Evolutionary conservation across 192 early-diverging fungal genomes (phyloP).

Genomic region (Coemansia sp.): DNA sequence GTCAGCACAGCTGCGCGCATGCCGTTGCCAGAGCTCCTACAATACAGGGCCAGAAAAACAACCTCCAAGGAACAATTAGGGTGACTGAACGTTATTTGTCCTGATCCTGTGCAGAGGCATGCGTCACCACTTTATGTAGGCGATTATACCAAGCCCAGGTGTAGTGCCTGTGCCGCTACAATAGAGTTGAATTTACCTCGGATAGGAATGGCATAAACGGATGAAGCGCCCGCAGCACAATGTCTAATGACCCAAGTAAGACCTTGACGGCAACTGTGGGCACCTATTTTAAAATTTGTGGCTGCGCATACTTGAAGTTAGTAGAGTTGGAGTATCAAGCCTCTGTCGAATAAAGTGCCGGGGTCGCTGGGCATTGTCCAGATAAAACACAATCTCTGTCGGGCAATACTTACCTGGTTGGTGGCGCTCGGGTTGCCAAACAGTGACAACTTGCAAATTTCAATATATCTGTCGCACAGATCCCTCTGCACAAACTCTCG

Average conservation of each 20-base stretch:
- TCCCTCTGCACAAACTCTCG: slow-evolving; percentile 88
- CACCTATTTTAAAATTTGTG: slow-evolving; percentile 19
- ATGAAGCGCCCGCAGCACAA: slow-evolving; percentile 75
- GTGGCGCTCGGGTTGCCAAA: slow-evolving; percentile 57
- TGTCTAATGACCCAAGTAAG: slow-evolving; percentile 41
- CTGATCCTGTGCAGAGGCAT: slow-evolving; percentile 1
- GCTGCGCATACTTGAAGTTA: background rate
- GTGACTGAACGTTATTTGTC: background rate
- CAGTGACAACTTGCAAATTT: slow-evolving; percentile 79
- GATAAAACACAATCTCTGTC: background rate
- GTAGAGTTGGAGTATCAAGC: background rate
- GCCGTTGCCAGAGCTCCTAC: slow-evolving; percentile 55
- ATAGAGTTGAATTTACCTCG: slow-evolving; percentile 60
- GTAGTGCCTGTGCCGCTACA: background rate
- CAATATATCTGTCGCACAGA: slow-evolving; percentile 93
- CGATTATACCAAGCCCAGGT: background rate
- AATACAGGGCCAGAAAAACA: background rate
- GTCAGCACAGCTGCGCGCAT: slow-evolving; percentile 18
- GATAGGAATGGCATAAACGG: slow-evolving; percentile 98
- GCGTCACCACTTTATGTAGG: background rate
- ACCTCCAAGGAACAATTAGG: background rate
- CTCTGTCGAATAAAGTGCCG: background rate
- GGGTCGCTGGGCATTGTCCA: background rate
- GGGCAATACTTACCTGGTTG: slow-evolving; percentile 50
- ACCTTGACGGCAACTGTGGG: slow-evolving; percentile 31